Conservation (phyloP, 2,329 filamentous ascomycete species). For the Penicillium crustosum region DNA sequence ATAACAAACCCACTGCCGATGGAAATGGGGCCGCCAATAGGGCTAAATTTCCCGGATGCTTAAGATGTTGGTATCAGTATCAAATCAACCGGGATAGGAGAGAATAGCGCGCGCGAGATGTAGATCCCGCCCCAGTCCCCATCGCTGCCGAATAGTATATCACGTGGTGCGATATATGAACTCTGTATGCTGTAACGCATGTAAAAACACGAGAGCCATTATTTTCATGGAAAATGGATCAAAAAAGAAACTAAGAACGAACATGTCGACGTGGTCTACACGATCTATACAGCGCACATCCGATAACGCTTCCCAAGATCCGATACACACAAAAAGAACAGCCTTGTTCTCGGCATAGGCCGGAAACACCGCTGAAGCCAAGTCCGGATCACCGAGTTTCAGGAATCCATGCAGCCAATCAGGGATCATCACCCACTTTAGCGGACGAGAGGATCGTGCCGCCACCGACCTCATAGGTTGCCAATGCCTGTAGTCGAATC, state of each 20-base stretch:
- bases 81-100: conserved; percentile 4
- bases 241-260: neutral
- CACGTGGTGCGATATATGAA: conserved; percentile 4
- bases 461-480: conserved; percentile 34
- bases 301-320: conserved; percentile 1
- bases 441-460: conserved; percentile 23
- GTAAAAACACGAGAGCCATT: neutral
- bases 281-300: neutral
- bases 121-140: conserved; percentile 12
- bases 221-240: neutral
- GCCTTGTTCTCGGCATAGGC: conserved; percentile 18
- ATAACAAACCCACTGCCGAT: conserved; percentile 1
- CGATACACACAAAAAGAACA: neutral
- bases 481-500: conserved; percentile 14
- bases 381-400: conserved; percentile 33
- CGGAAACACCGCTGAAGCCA: conserved; percentile 24
- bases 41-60: conserved; percentile 2
- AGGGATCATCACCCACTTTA: conserved; percentile 15
- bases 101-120: conserved; percentile 9
- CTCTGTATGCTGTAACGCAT: neutral
- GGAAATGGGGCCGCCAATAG: conserved; percentile 5
- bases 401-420: conserved; percentile 26
- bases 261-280: neutral
- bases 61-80: neutral
- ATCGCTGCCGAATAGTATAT: conserved; percentile 15